A percentile compares a stretch with the other conserved stretches of the same genome.
Conservation (phyloP, 2,329 filamentous ascomycete species). For the Phaeophleospora eucalypticola region DNA sequence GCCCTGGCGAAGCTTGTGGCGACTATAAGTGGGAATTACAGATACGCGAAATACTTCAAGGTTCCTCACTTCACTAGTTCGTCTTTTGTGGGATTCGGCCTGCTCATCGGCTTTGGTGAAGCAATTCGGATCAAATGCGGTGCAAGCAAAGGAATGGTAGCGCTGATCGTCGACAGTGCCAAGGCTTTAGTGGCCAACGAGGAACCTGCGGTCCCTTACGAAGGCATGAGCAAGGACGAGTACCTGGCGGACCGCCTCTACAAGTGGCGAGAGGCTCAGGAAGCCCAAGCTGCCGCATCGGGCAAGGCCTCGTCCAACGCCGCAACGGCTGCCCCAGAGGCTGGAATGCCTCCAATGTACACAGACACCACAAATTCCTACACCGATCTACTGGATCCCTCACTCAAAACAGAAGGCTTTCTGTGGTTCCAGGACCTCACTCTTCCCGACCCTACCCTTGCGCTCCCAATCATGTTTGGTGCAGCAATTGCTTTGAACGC, state of each 20-base stretch:
- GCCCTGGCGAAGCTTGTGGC: neutral
- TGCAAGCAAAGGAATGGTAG: slow-evolving; percentile 23
- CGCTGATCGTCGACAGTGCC: slow-evolving; percentile 14
- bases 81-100: slow-evolving; percentile 21
- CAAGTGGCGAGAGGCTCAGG: neutral
- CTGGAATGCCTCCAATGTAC: no score
- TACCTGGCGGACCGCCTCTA: slow-evolving; percentile 4
- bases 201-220: neutral
- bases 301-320: no score
- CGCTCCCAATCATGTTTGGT: slow-evolving; percentile 16
- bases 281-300: neutral
- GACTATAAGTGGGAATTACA: neutral
- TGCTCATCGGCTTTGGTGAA: slow-evolving; percentile 27
- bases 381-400: slow-evolving; percentile 42
- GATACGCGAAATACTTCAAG: slow-evolving; percentile 16
- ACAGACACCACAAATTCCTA: slow-evolving; percentile 10
- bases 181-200: neutral
- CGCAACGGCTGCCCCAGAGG: neutral
- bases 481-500: slow-evolving; percentile 24
- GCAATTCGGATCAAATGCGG: slow-evolving; percentile 28
- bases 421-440: slow-evolving; percentile 59
- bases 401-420: slow-evolving; percentile 53
- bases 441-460: slow-evolving; percentile 46
- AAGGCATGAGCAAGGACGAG: neutral
- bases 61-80: slow-evolving; percentile 10